Evolutionary conservation across 108 stramenopile species (phyloP).

Genomic region (Chaetoceros muelleri): DNA sequence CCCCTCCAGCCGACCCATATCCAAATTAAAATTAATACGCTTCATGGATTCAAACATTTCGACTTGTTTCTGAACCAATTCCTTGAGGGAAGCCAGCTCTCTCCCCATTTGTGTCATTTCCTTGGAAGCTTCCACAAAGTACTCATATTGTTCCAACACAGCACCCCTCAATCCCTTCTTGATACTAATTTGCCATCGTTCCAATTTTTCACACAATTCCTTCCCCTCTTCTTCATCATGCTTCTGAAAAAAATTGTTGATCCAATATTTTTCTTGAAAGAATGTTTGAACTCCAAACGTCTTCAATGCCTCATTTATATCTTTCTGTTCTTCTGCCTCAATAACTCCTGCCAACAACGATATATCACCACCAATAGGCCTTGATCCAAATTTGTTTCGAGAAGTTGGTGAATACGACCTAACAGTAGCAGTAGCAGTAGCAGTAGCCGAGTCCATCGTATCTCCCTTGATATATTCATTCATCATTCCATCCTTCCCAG

Average conservation of each 20-base stretch:
- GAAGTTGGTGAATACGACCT: conserved; percentile 7
- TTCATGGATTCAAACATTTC: conserved; percentile 76
- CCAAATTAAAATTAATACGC: conserved; percentile 62
- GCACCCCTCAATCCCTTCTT: conserved; percentile 70
- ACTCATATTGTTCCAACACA: conserved; percentile 79
- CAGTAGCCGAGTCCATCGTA: background rate
- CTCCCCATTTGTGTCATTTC: conserved; percentile 85
- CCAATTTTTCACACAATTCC: conserved; percentile 39
- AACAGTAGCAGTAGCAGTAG: conserved; percentile 1
- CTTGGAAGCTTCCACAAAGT: conserved; percentile 78
- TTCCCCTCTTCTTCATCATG: conserved; percentile 49
- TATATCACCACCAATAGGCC: conserved; percentile 1
- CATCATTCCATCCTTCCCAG: background rate
- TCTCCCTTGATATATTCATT: no score
- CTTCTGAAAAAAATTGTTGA: conserved; percentile 57
- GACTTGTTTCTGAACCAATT: conserved; percentile 59
- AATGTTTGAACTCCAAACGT: conserved; percentile 57
- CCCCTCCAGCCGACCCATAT: conserved; percentile 26
- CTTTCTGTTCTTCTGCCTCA: background rate
- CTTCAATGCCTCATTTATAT: conserved; percentile 12
- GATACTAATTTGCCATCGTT: conserved; percentile 60
- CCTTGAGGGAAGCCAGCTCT: conserved; percentile 58
- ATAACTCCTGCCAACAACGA: background rate
- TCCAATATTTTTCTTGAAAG: conserved; percentile 37
- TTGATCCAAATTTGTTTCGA: conserved; percentile 11